Evolutionary conservation across 495 filamentous ascomycete species (phyloP).

Genomic region (Penicillium silybi): DNA sequence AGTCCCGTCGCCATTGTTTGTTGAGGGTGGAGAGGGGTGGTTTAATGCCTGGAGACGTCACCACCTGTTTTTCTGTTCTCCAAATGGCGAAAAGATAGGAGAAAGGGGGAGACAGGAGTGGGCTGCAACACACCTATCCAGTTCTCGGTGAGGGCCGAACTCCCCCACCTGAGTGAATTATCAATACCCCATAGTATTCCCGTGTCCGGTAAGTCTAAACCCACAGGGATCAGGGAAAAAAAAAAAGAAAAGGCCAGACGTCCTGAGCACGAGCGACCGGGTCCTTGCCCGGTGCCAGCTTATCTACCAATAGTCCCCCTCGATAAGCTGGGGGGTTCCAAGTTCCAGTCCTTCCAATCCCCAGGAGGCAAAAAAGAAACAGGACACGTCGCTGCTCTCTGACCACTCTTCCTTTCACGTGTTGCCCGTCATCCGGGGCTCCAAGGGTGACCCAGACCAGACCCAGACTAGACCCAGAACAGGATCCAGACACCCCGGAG

Average conservation of each 20-base stretch:
- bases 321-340: too few species aligned
- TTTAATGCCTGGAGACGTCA: background rate
- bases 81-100: background rate
- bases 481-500: too few species aligned
- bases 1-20: conserved; percentile 19
- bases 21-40: too few species aligned
- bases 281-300: too few species aligned
- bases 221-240: conserved; percentile 6
- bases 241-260: background rate
- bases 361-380: background rate
- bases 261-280: background rate
- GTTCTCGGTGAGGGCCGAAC: conserved; percentile 23
- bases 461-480: too few species aligned
- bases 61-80: too few species aligned
- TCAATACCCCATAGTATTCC: conserved; percentile 21
- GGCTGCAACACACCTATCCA: conserved; percentile 7
- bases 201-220: conserved; percentile 4
- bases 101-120: background rate
- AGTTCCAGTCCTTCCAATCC: too few species aligned
- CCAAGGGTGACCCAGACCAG: background rate
- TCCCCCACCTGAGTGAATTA: conserved; percentile 11
- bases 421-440: conserved; percentile 1
- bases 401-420: conserved; percentile 18
- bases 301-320: background rate
- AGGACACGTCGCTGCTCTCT: background rate